Conservation (phyloP, 2,329 filamentous ascomycete genomes). For the Alternaria gansuensis region DNA sequence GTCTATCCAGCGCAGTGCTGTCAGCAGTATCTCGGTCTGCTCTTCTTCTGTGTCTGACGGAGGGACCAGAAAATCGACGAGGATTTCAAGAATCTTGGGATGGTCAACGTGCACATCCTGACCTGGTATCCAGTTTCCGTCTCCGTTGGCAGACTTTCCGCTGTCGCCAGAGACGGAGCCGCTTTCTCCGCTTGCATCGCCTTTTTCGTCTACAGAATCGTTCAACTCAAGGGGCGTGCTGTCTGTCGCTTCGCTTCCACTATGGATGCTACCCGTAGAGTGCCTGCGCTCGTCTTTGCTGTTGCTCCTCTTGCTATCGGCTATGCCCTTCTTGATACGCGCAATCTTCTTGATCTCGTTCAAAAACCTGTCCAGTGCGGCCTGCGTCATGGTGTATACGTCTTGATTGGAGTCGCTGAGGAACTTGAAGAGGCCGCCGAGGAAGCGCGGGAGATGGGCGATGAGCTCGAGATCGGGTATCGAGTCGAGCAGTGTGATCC, state of each 20-base stretch:
- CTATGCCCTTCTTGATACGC: conserved; percentile 88
- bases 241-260: conserved; percentile 67
- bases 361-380: conserved; percentile 87
- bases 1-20: conserved; percentile 93
- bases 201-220: conserved; percentile 60
- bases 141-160: conserved; percentile 62
- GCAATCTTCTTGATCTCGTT: conserved; percentile 95
- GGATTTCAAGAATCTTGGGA: conserved; percentile 87
- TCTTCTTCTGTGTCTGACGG: conserved; percentile 75
- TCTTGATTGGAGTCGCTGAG: conserved; percentile 90
- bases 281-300: conserved; percentile 74
- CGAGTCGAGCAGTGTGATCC: conserved; percentile 93
- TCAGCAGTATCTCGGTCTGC: conserved; percentile 77
- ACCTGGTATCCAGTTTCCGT: conserved; percentile 96
- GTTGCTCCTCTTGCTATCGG: conserved; percentile 78
- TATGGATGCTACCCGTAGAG: conserved; percentile 65
- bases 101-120: conserved; percentile 97
- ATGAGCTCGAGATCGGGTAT: conserved; percentile 97
- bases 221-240: conserved; percentile 52
- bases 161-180: conserved; percentile 48
- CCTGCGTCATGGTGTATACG: conserved; percentile 93
- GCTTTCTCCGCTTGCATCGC: conserved; percentile 55
- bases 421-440: conserved; percentile 89
- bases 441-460: conserved; percentile 88
- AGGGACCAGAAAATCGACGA: conserved; percentile 87